Evolutionary conservation across 2,329 filamentous ascomycete genomes (phyloP), one percentile per base, ranked within the genome.

Genomic region (Penicillium sp.): DNA sequence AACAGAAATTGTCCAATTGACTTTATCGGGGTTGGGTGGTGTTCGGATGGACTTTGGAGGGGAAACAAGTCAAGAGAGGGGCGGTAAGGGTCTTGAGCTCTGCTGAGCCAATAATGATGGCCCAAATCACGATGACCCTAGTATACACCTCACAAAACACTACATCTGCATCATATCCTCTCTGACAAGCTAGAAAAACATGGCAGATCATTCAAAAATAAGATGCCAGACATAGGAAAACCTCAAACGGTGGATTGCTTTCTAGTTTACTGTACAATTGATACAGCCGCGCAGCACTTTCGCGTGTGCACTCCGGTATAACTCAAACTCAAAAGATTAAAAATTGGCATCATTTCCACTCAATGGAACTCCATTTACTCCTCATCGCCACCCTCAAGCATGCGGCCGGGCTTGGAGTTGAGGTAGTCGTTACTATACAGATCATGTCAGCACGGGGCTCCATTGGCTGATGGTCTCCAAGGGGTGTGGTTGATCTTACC

Each of bases 401-500:
- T 61, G 56, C 76, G 75, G 53, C 79, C 79, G 47, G 76, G 74
- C 71, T 81, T 81, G 62, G 79, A 81, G 71, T 81, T 80, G 59
- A 80, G 71, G 66, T 75, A 81, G 64, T 81, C 73, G 68, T 81
- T 81, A 62, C 79, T 81, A 66, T 29, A 26, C 52, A 50, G 16
- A 55, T 39, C 19, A 14, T 43, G 53, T 63, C 55, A 59, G 53
- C 49, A 56, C 26, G 42, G 21, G 14, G 35, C 35, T 51, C 39
- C 7, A 39, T 39, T 8, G 52, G 7, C 35, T 53, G 16, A n/a
- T 19, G 16, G 14, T 27, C 37, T 22, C 19, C 47, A 4, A 35
- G 19, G 29, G 21, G 79, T 87, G 69, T n/a, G 39, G 22, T n/a
- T 21, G n/a, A 46, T 49, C 64, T 65, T 85, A 98, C 95, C 87